Percentiles rank a stretch among this genome's conserved stretches.
These are phyloP conservation scores for Aspergillus texensis DNA, from an alignment of 2,329 filamentous ascomycete genomes.

Conservation along the genomic window DNA sequence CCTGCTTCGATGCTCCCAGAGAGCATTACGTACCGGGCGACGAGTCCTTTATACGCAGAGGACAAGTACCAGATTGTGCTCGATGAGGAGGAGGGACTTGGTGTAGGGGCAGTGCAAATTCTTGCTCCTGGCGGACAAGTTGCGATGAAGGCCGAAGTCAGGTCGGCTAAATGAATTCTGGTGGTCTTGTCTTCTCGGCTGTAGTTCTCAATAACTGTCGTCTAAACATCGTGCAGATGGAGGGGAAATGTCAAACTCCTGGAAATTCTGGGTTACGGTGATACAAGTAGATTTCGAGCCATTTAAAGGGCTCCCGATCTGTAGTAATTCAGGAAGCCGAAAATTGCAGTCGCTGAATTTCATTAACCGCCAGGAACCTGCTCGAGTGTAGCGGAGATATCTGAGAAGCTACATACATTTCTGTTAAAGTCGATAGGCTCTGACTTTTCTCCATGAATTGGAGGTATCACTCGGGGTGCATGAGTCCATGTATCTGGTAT, in stretches of 20 bases:
- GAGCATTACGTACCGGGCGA: conserved; percentile 52
- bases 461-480: conserved; percentile 8
- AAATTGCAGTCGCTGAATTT: background rate
- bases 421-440: conserved; percentile 10
- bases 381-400: background rate
- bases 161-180: conserved; percentile 1
- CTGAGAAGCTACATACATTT: conserved; percentile 5
- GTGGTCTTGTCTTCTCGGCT: background rate
- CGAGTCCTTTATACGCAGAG: conserved; percentile 53
- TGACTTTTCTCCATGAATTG: conserved; percentile 9
- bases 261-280: background rate
- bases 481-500: conserved; percentile 13
- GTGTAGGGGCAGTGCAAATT: conserved; percentile 37
- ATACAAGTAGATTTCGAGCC: background rate
- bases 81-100: conserved; percentile 35
- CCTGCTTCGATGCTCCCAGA: conserved; percentile 38
- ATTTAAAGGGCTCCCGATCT: background rate
- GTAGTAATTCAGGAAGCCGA: background rate
- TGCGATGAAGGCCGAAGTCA: conserved; percentile 44
- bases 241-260: background rate
- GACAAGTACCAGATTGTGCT: conserved; percentile 51
- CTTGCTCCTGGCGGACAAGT: conserved; percentile 33
- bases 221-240: background rate
- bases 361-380: background rate
- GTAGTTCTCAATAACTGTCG: background rate